Evolutionary conservation across 148 eudicot genomes (phyloP), one percentile per base, ranked within the genome.

Genomic region (Limonium bicolor): DNA sequence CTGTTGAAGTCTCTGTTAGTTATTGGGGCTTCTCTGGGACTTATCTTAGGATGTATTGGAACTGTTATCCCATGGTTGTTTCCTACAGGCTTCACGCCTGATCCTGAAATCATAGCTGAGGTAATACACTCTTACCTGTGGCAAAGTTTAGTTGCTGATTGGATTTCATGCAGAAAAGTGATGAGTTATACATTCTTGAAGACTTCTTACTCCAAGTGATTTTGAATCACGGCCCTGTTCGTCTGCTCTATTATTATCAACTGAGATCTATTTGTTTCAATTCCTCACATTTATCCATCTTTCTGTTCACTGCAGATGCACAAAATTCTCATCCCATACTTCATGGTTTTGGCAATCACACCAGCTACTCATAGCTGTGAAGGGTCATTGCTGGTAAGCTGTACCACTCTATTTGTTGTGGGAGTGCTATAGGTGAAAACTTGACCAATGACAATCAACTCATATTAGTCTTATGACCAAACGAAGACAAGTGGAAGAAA

Each of bases 331-430:
- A 51, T 81, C 46, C 99, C 94, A 12, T 85, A 55, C 67, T 85
- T 76, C 60, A 45, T 81, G 27, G 77, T 95, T n/a, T 63, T 85
- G 47, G 71, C 68, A 50, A 63, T 82, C 44, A 71, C 94, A n/a
- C 80, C 99, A 32, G 60, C 69, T 60, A 72, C 80, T 43, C 95
- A 78, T 71, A 60, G 95, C 70, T 81, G 82, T 45, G 99, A 92
- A 54, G 95, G 99, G 22, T 78, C 95, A n/a, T 63, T 92, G 63
- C 69, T 92, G 94, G 99, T 92, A 81, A 40, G 72, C 43, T 22
- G 30, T 54, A 15, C 13, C 21, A 10, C 20, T 41, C 55, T n/a
- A n/a, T n/a, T n/a, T n/a, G n/a, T n/a, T n/a, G n/a, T n/a, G n/a
- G n/a, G n/a, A n/a, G n/a, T n/a, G n/a, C n/a, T n/a, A n/a, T n/a